phyloP scores from a whole-genome alignment of 2,329 filamentous ascomycete species.

The Thelonectria rubi region DNA sequence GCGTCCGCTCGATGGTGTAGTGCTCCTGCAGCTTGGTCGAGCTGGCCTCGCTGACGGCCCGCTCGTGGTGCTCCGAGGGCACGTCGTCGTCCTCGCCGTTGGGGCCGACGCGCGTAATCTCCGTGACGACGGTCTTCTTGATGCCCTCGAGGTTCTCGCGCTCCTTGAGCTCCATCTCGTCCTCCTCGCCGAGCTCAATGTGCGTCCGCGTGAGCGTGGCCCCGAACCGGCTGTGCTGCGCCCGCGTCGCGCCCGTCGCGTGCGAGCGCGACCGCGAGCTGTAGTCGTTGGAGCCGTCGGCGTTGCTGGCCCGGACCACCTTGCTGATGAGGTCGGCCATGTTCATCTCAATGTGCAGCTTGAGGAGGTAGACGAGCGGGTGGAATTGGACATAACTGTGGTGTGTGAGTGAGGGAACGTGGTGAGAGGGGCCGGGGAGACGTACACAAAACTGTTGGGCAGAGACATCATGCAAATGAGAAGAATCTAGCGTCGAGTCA shows the following conservation, averaged over 20 bases:
- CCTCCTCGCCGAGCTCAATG: constrained; percentile 37
- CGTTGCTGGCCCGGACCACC: constrained; percentile 40
- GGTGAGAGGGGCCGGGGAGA: neutral
- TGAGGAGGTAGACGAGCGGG: constrained; percentile 41
- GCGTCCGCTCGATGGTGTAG: constrained; percentile 35
- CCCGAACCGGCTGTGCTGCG: constrained; percentile 27
- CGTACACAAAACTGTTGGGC: constrained; percentile 42
- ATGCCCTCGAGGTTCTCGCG: constrained; percentile 28
- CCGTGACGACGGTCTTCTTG: constrained; percentile 29
- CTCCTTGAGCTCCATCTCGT: constrained; percentile 32
- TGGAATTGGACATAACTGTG: constrained; percentile 42
- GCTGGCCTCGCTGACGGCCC: constrained; percentile 40
- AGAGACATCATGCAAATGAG: constrained; percentile 43
- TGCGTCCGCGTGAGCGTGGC: constrained; percentile 25
- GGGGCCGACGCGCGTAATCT: constrained; percentile 22
- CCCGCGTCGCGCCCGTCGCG: constrained; percentile 13
- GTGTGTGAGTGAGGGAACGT: constrained; percentile 2
- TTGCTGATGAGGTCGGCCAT: constrained; percentile 44
- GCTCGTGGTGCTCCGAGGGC: constrained; percentile 37
- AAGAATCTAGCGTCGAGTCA: constrained; percentile 28
- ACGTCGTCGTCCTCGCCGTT: constrained; percentile 24
- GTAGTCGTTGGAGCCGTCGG: constrained; percentile 23
- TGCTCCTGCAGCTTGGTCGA: constrained; percentile 34
- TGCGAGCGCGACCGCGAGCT: constrained; percentile 32
- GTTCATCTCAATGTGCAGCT: constrained; percentile 44